Base-by-base conservation (phyloP, 306 rosid species). In the Echinosophora koreensis region DNA sequence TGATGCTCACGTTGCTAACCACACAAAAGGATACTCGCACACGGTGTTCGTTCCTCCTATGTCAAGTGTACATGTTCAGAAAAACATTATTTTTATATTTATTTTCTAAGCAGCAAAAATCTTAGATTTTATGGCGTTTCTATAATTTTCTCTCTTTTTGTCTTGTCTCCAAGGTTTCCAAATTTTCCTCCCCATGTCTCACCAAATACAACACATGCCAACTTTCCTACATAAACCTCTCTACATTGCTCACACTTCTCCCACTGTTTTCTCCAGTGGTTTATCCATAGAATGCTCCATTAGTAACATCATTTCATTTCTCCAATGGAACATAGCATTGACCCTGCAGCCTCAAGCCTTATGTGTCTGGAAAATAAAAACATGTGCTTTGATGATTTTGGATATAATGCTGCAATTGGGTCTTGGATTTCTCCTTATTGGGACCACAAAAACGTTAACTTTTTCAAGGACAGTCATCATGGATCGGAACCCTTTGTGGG, bases 301-400 rank as follows among this genome's bases (percentile, higher is more conserved):
- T 30, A 30, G 3, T 30, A 1, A 3, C 32, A 2, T 30, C 32
- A 30, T 30, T 30, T 30, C 3, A 2, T 30, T 30, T 3, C 52
- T 75, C 55, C 81, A 83, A 90, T 94, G 97, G 91, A 82, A 41
- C 89, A 76, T 44, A 79, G 73, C 68, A 68, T 60, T 69, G 89
- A 89, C 79, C 61, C 75, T 83, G 70, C 76, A 41, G 72, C 73
- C 66, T 80, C 84, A 60, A 76, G 35, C 84, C 86, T 89, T 69
- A 74, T 86, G 41, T 85, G 91, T 77, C 71, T 77, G 54, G 94
- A 94, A 56, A 76, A 69, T 65, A 61, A 52, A 41, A 63, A 73
- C 67, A 56, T 66, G 5, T 76, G 91, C 57, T 84, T 85, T 77
- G 93, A 82, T 69, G 89, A 81, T 54, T 68, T 69, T 61, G 81